phyloP scores from a whole-genome alignment of 805 yeast species.

The Saccharomyces kudriavzevii region DNA sequence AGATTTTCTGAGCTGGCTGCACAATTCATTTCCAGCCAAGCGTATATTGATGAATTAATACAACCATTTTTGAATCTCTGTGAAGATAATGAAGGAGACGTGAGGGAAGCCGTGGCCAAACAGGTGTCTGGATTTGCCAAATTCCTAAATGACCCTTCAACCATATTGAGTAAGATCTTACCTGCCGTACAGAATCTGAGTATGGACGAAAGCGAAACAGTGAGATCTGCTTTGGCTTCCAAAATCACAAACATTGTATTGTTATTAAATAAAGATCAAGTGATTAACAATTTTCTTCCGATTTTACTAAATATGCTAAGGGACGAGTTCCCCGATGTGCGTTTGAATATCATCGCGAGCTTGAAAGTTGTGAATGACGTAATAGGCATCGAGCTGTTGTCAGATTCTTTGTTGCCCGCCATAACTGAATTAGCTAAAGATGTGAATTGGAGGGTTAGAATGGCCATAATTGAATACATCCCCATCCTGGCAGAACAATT shows the following conservation, averaged over 20 bases:
- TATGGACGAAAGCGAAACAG: slow-evolving; percentile 86
- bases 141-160: slow-evolving; percentile 37
- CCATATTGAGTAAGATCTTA: slow-evolving; percentile 60
- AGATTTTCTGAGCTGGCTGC: slow-evolving; percentile 67
- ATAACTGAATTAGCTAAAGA: slow-evolving; percentile 94
- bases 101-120: slow-evolving; percentile 87
- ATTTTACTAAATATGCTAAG: slow-evolving; percentile 86
- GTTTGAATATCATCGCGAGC: slow-evolving; percentile 87
- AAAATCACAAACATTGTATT: slow-evolving; percentile 84
- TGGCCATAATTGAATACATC: slow-evolving; percentile 93
- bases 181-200: slow-evolving; percentile 80
- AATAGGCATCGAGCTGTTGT: slow-evolving; percentile 80
- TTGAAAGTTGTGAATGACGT: slow-evolving; percentile 88
- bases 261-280: slow-evolving; percentile 71
- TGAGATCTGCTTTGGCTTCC: slow-evolving; percentile 85
- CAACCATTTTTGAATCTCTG: slow-evolving; percentile 65
- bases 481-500: slow-evolving; percentile 91
- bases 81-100: slow-evolving; percentile 94
- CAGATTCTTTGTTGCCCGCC: slow-evolving; percentile 88
- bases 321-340: slow-evolving; percentile 94
- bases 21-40: slow-evolving; percentile 50
- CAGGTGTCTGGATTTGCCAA: slow-evolving; percentile 73
- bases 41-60: slow-evolving; percentile 42
- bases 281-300: slow-evolving; percentile 77
- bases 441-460: slow-evolving; percentile 93